These are phyloP conservation scores for Chiua virens DNA, from an alignment of 768 basidiomycete species.

Conservation along the genomic window DNA sequence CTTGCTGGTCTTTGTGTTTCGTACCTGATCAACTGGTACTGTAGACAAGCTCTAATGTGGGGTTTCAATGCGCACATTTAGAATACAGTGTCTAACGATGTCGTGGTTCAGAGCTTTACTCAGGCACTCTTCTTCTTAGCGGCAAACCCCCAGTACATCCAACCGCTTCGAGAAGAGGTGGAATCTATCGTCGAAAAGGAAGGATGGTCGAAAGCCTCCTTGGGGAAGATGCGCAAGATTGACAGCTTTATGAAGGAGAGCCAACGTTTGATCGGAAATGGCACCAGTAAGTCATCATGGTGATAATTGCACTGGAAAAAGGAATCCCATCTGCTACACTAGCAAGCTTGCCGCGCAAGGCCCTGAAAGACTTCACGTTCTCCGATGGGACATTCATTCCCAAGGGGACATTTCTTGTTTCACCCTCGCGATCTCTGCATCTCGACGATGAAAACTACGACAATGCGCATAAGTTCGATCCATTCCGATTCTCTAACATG, in stretches of 20 bases:
- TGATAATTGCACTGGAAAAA: neutral
- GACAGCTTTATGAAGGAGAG: constrained; percentile 43
- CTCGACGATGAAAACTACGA: constrained; percentile 27
- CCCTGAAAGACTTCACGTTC: constrained; percentile 33
- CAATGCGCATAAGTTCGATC: constrained; percentile 40
- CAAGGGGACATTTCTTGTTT: constrained; percentile 29
- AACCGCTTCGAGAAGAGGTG: constrained; percentile 7
- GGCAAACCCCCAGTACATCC: constrained; percentile 31
- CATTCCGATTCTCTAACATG: constrained; percentile 47
- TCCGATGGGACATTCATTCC: constrained; percentile 40
- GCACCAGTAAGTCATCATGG: constrained; percentile 18
- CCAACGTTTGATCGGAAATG: constrained; percentile 32
- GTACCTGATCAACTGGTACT: neutral
- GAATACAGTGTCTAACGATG: neutral
- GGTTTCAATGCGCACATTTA: neutral
- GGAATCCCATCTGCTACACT: neutral
- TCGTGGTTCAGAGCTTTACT: constrained; percentile 27
- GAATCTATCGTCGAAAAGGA: constrained; percentile 8
- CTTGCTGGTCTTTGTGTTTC: neutral
- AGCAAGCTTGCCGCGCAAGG: constrained; percentile 34
- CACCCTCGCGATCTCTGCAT: constrained; percentile 25
- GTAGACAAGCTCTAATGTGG: constrained; percentile 25
- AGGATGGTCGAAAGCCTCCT: constrained; percentile 25
- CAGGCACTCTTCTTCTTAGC: constrained; percentile 39
- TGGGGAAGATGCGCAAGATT: constrained; percentile 33